Evolutionary conservation across 345 rosid genomes (phyloP), one percentile per base, ranked within the genome.

Genomic region (Brassica napus): DNA sequence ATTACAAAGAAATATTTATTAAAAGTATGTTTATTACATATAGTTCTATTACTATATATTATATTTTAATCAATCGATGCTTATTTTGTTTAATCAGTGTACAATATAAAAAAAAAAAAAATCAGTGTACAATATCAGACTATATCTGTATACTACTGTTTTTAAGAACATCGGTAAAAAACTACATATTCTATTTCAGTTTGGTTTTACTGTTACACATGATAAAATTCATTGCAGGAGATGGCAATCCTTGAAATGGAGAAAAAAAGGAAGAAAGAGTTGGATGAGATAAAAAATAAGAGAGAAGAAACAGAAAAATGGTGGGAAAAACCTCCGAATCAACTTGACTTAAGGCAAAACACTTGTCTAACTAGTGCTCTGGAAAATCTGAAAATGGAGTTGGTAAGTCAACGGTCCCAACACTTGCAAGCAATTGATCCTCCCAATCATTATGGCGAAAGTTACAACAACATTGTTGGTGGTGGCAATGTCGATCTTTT

Each of bases 251-350:
- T 87, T 65, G 91, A 88, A 67, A 69, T 4, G 11, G 88, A 87
- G 69, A 87, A 72, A 65, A 78, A 49, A 77, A 69, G 42, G 1
- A 85, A 87, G 0, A 77, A 84, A 59, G 82, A 57, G 70, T 72
- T 91, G 4, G 84, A 80, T 8, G 10, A 21, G 24, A 59, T 78
- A 30, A 68, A 54, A 60, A 82, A 68, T 21, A 73, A 35, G 8
- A 76, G 77, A 35, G 66, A 76, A 58, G 74, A 24, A 21, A 6
- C 10, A 0, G 74, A 70, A 44, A 71, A 75, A 30, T 86, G 91
- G 91, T 91, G 94, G 94, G 83, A 84, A 55, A 71, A 78, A 1
- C 90, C 90, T 8, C 34, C 64, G 0, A 84, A 83, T 0, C 79
- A 85, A 37, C 84, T 88, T 5, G 74, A 61, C 30, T 3, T 66